Evolutionary conservation across 1,284 basidiomycete genomes (phyloP), one percentile per base, ranked within the genome.

Genomic region (Coriolopsis trogii): DNA sequence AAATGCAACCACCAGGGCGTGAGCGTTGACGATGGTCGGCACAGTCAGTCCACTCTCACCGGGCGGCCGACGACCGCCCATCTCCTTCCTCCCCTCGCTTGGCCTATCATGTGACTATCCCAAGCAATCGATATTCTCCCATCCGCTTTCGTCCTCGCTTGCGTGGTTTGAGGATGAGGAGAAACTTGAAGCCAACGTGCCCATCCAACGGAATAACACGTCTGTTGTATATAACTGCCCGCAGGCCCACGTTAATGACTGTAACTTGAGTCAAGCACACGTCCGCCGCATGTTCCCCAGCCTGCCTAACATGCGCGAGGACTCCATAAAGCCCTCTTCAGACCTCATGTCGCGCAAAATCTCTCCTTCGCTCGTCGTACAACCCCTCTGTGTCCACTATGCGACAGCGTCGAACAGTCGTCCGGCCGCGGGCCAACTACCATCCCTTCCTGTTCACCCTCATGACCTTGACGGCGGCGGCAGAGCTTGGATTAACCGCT

Each of bases 371-470:
- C 29, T 21, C 40, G 15, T 41, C 43, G 43, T n/a, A 21, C 53
- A 30, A 46, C 49, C 44, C 41, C 49, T 30, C 46, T 48, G 48
- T 50, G 34, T 41, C 46, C 39, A 59, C 45, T 46, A 64, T 62
- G 56, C 59, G 62, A 43, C 52, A 47, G 31, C 55, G 64, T 40
- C 63, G 63, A 18, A 26, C 38, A 26, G 37, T 53, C 6, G 46
- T 77, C n/a, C n/a, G n/a, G n/a, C n/a, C n/a, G 53, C 74, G 78
- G 63, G 75, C 77, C 6, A 74, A 80, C 60, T 85, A 84, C 59
- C 85, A 89, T 58, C 85, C 87, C 2, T 78, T 84, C 61, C 73
- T 90, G 45, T 91, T 90, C 60, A 72, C 79, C 18, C 68, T 88
- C 62, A 87, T 90, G 72, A 78, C 82, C 13, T 72, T 87, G 37